Evolutionary conservation across 805 yeast genomes (phyloP), one percentile per base, ranked within the genome.

Genomic region (Saccharomycopsis sp.): DNA sequence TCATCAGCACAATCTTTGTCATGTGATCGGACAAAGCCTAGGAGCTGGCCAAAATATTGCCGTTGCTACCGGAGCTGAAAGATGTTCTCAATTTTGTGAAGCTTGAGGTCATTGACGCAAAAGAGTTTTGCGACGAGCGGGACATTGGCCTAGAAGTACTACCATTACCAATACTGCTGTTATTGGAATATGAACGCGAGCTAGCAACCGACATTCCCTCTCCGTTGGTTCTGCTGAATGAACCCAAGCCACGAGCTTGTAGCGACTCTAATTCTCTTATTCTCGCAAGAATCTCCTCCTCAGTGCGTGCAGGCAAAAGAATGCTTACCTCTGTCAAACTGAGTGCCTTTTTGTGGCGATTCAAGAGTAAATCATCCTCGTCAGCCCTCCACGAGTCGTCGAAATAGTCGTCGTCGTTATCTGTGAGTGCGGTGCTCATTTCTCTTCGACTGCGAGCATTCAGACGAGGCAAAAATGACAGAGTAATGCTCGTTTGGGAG

Each of bases 241-340:
- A 40, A 16, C 20, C 21, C 47, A 24, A 40, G 29, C 48, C 44
- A 37, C 48, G 41, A 34, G 46, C 55, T 23, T 37, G 37, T 2
- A 24, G 24, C 14, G 29, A 21, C 16, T 73, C 76, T 47, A 83
- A 67, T 54, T 75, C 71, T 53, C 76, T 80, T 21, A 87, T 79
- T 61, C 94, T 75, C 46, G 78, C 70, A 75, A 80, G 76, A 48
- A 90, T 90, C 63, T 89, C 94, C n/a, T 75, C 75, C 67, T 87
- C 91, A 0, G 94, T 77, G 62, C 89, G 79, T 58, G 78, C 79
- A 15, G 94, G 92, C 50, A 90, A 73, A 54, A 90, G 70, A 40
- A 89, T 84, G n/a, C 86, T 78, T 46, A 90, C 72, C 70, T 90
- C 97, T n/a, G 85, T 86, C 65, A 86, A 77, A 40, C 86, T 79